phyloP scores from a whole-genome alignment of 441 rosid genomes.

The Jatropha multifida region DNA sequence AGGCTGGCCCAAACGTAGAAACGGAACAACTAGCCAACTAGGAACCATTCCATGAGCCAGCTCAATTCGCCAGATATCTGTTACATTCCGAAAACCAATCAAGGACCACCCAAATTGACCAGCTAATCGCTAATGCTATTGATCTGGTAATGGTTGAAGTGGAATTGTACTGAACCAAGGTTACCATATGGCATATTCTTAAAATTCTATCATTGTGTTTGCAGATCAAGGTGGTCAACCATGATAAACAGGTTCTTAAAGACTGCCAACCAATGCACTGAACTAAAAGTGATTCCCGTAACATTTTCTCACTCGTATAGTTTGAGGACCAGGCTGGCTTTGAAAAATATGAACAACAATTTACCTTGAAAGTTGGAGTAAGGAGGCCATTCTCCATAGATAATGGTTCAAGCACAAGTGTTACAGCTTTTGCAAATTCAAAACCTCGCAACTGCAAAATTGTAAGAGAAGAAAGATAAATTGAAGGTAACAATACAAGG shows the following conservation, averaged over 20 bases:
- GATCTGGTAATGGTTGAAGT: not conserved
- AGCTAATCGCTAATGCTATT: not conserved
- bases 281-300: not conserved
- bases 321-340: not conserved
- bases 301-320: not conserved
- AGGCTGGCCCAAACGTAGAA: not conserved
- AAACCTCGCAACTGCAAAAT: slow-evolving; percentile 85
- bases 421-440: slow-evolving; percentile 92
- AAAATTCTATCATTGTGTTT: not conserved
- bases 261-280: too few relatives aligned
- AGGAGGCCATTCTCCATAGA: slow-evolving; percentile 79
- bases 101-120: not conserved
- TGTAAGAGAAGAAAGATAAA: not conserved
- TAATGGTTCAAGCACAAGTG: slow-evolving; percentile 77
- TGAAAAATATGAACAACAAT: slow-evolving; percentile 23
- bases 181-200: not conserved
- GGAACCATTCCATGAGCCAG: not conserved
- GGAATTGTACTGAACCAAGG: not conserved
- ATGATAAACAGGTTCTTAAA: not conserved
- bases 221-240: not conserved
- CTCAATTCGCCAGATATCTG: not conserved
- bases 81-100: not conserved
- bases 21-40: not conserved
- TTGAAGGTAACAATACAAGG: not conserved
- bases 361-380: slow-evolving; percentile 96